phyloP scores from a whole-genome alignment of 2,329 filamentous ascomycete species.

The Thielaviopsis punctulata region DNA sequence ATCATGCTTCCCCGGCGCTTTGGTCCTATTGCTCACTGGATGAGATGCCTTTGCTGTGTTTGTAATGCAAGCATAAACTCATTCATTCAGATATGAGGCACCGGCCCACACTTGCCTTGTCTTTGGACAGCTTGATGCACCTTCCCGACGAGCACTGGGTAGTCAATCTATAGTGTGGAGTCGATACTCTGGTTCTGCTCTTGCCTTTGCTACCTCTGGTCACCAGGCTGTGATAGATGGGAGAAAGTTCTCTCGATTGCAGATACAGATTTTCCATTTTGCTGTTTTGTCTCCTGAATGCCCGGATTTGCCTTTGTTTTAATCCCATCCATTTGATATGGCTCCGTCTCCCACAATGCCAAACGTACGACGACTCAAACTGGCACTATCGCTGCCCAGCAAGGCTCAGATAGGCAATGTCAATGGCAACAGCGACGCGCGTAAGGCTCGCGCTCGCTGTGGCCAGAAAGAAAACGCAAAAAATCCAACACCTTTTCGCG shows the following conservation, averaged over 20 bases:
- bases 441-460: neutral
- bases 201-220: neutral
- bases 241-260: neutral
- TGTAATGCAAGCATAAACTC: neutral
- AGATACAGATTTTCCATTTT: neutral
- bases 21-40: neutral
- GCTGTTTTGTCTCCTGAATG: no score
- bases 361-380: neutral
- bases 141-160: neutral
- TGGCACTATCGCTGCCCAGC: neutral
- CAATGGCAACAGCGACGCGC: neutral
- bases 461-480: neutral
- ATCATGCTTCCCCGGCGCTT: neutral
- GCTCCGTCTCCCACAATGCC: neutral
- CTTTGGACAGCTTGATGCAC: neutral
- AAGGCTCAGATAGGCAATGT: neutral
- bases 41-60: neutral
- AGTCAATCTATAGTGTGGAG: neutral
- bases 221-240: neutral
- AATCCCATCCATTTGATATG: neutral
- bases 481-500: neutral
- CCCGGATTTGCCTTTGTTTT: no score
- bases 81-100: neutral
- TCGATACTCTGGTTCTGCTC: neutral
- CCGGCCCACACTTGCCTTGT: no score